These are phyloP conservation scores for Geosmithia putterillii DNA, from an alignment of 2,329 filamentous ascomycete species.

Conservation along the genomic window DNA sequence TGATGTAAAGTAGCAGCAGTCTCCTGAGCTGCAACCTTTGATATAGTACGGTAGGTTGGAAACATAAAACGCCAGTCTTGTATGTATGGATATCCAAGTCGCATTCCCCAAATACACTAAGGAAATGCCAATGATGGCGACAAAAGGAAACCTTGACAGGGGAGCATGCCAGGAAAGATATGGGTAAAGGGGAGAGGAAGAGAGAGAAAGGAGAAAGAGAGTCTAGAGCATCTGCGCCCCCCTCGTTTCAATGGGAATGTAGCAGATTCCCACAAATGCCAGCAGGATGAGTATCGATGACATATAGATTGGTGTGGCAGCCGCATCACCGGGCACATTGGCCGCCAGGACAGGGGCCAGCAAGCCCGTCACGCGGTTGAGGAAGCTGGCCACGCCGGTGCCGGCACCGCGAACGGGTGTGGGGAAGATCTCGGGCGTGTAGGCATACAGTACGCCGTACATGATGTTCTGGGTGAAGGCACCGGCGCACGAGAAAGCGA, in stretches of 20 bases:
- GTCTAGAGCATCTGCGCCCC: constrained; percentile 41
- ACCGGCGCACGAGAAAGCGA: constrained; percentile 55
- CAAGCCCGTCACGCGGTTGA: constrained; percentile 57
- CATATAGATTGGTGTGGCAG: constrained; percentile 44
- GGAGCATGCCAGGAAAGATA: background rate
- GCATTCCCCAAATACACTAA: no score
- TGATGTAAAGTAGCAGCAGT: no score
- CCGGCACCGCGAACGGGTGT: constrained; percentile 60
- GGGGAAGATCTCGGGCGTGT: constrained; percentile 67
- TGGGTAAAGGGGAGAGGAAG: background rate
- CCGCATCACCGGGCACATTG: constrained; percentile 43
- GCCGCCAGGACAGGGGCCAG: constrained; percentile 58
- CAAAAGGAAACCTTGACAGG: no score
- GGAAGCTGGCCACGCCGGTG: constrained; percentile 58
- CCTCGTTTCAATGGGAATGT: constrained; percentile 52
- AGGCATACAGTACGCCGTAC: constrained; percentile 67
- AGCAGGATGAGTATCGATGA: constrained; percentile 43
- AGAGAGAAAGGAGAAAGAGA: background rate
- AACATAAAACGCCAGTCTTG: no score
- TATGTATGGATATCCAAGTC: no score
- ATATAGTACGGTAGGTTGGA: no score
- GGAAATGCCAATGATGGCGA: no score
- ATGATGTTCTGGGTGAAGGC: constrained; percentile 66
- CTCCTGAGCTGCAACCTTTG: no score
- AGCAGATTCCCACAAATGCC: constrained; percentile 45